phyloP scores from a whole-genome alignment of 2,329 filamentous ascomycete species.

The Penicillium sp. region DNA sequence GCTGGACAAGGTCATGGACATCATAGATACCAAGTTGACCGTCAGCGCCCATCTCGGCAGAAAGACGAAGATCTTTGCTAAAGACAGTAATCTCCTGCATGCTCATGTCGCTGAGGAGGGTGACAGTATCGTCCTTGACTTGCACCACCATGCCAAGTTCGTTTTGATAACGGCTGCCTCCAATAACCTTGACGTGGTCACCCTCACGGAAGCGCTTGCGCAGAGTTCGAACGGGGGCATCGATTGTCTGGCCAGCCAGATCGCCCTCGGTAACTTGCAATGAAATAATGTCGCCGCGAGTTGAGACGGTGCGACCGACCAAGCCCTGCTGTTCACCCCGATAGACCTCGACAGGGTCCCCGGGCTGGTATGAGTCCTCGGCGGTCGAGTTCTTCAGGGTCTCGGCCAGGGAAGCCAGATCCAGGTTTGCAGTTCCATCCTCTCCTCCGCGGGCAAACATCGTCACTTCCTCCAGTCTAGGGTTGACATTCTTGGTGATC shows the following conservation, averaged over 20 bases:
- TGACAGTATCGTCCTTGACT: constrained; percentile 87
- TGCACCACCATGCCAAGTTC: constrained; percentile 97
- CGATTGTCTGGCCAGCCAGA: constrained; percentile 75
- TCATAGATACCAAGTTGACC: constrained; percentile 80
- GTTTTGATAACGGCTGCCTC: constrained; percentile 87
- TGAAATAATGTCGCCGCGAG: constrained; percentile 88
- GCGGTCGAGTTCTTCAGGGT: constrained; percentile 80
- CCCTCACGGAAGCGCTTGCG: constrained; percentile 89
- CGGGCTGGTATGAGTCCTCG: constrained; percentile 79
- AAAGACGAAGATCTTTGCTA: constrained; percentile 91
- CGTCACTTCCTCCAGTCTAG: constrained; percentile 91
- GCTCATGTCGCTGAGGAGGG: constrained; percentile 84
- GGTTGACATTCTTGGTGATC: constrained; percentile 83
- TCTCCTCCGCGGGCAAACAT: constrained; percentile 83
- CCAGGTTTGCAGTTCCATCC: constrained; percentile 89
- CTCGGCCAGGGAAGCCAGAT: constrained; percentile 83
- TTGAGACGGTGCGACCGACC: constrained; percentile 75
- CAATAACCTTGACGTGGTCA: constrained; percentile 98
- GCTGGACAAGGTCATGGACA: constrained; percentile 87
- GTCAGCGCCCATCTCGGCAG: constrained; percentile 83
- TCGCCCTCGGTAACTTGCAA: constrained; percentile 79
- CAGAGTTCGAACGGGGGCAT: constrained; percentile 85
- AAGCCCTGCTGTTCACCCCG: constrained; percentile 92
- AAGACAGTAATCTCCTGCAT: constrained; percentile 96
- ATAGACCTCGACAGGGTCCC: constrained; percentile 95